Evolutionary conservation across 2,329 filamentous ascomycete genomes (phyloP).

Genomic region (Mycosphaerella arachidis): DNA sequence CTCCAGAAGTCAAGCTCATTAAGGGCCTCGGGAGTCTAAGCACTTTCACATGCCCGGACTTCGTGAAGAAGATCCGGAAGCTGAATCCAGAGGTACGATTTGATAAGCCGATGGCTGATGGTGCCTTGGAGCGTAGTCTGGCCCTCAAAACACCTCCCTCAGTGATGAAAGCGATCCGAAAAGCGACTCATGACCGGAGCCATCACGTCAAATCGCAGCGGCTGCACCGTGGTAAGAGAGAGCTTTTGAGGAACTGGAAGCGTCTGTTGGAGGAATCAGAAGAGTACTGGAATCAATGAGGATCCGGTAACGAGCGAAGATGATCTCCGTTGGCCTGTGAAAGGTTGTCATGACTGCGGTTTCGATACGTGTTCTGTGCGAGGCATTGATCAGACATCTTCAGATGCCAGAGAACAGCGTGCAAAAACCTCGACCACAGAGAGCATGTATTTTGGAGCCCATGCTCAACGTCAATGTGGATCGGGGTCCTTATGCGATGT

Average conservation of each 20-base stretch:
- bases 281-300: neutral
- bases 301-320: neutral
- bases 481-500: no score
- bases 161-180: neutral
- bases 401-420: no score
- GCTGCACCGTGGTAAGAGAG: neutral
- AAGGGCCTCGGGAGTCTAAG: neutral
- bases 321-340: neutral
- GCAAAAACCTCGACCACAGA: no score
- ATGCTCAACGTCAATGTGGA: no score
- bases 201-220: neutral
- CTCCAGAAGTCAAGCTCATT: neutral
- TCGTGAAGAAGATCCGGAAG: neutral
- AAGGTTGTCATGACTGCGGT: neutral
- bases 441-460: no score
- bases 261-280: neutral
- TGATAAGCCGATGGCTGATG: neutral
- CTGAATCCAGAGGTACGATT: neutral
- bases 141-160: neutral
- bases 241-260: neutral
- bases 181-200: neutral
- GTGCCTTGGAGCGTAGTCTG: neutral
- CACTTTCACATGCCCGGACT: neutral
- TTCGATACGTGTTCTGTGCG: no score
- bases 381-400: no score